phyloP scores from a whole-genome alignment of 495 filamentous ascomycete genomes.

The Penicillium samsonianum region DNA sequence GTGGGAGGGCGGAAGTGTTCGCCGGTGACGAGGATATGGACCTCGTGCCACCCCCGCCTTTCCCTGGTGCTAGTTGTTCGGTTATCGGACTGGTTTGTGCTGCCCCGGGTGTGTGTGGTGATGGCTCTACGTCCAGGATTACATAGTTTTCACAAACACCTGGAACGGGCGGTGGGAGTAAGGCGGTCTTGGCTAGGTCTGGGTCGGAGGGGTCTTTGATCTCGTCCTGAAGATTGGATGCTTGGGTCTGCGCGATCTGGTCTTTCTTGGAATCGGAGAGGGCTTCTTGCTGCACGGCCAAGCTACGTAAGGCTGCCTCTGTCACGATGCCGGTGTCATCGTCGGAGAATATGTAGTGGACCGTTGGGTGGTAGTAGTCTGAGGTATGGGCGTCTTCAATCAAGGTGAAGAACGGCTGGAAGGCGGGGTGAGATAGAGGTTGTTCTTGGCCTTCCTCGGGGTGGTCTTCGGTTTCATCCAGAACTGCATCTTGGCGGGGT shows the following conservation, averaged over 20 bases:
- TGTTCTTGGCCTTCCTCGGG: conserved; percentile 15
- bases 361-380: conserved; percentile 69
- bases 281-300: conserved; percentile 37
- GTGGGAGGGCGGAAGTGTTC: conserved; percentile 6
- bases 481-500: conserved; percentile 13
- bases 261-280: conserved; percentile 20
- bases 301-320: conserved; percentile 47
- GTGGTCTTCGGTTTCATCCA: conserved; percentile 12
- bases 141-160: conserved; percentile 47
- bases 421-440: conserved; percentile 24
- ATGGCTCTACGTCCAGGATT: conserved; percentile 44
- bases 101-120: conserved; percentile 7
- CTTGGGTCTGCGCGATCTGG: conserved; percentile 10
- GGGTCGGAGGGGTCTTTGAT: conserved; percentile 19
- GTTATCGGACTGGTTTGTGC: neutral
- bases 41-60: conserved; percentile 13
- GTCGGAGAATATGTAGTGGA: conserved; percentile 89
- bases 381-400: conserved; percentile 49
- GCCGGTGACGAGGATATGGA: conserved; percentile 28
- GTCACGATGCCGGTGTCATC: conserved; percentile 69
- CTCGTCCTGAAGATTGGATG: conserved; percentile 12
- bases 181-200: conserved; percentile 24
- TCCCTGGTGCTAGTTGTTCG: conserved; percentile 7
- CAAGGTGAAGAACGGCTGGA: conserved; percentile 57
- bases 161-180: conserved; percentile 43